Evolutionary conservation across 2,329 filamentous ascomycete genomes (phyloP).

Genomic region (Fusarium annulatum): DNA sequence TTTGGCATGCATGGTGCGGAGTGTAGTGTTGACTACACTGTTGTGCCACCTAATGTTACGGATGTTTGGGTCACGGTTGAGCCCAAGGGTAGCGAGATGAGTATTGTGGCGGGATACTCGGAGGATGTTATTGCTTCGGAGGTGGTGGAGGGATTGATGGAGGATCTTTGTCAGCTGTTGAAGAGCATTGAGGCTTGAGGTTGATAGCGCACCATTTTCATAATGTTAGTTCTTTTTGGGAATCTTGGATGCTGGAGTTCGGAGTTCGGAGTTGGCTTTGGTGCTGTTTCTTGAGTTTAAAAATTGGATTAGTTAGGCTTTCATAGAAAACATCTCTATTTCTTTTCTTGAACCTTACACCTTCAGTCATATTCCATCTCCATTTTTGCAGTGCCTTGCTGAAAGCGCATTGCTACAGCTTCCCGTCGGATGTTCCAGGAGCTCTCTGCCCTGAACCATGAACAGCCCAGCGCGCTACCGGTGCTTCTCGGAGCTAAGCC

Average conservation of each 20-base stretch:
- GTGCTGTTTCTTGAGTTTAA: background rate
- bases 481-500: accelerated
- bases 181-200: background rate
- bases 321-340: background rate
- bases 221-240: accelerated
- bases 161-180: background rate
- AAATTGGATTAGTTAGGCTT: accelerated
- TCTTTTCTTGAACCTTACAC: accelerated
- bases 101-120: background rate
- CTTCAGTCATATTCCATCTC: accelerated
- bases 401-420: too few species aligned
- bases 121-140: background rate
- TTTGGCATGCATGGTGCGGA: background rate
- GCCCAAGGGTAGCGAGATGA: background rate
- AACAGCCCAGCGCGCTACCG: accelerated
- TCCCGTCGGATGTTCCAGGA: background rate
- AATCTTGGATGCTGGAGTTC: background rate
- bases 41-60: background rate
- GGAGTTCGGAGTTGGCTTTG: background rate
- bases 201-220: accelerated
- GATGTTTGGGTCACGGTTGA: background rate
- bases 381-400: accelerated
- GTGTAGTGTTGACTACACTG: background rate
- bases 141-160: background rate
- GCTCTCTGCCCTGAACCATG: accelerated